phyloP scores from a whole-genome alignment of 108 stramenopile species.

The Skeletonema marinoi region DNA sequence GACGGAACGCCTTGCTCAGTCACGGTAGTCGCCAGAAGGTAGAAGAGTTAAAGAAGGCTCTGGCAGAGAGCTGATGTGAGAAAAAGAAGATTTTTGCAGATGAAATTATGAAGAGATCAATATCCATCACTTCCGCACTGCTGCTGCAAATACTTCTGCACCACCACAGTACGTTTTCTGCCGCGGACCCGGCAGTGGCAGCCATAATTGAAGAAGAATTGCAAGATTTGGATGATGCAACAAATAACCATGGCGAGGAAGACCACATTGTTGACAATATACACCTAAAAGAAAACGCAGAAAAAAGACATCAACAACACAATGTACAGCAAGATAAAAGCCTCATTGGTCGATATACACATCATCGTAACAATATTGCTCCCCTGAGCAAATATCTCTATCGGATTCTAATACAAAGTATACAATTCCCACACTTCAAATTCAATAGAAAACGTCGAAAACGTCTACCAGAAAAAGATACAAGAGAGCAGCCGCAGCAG shows the following conservation, averaged over 20 bases:
- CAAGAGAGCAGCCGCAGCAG: neutral
- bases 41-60: too few species aligned
- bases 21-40: too few species aligned
- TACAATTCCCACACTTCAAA: neutral
- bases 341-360: neutral
- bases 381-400: neutral
- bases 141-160: neutral
- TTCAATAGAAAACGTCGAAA: neutral
- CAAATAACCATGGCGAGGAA: neutral
- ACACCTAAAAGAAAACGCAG: neutral
- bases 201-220: conserved; percentile 13
- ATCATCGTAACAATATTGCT: neutral
- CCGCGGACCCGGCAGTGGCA: neutral
- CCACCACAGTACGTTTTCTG: neutral
- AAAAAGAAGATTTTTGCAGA: too few species aligned
- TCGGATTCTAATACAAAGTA: neutral
- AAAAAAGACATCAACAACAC: neutral
- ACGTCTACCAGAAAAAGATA: neutral
- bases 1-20: too few species aligned
- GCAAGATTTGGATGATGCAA: conserved; percentile 22
- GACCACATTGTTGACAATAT: neutral
- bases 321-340: neutral
- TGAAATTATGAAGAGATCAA: neutral
- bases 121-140: neutral
- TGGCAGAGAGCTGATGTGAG: too few species aligned